Percentiles rank a stretch among this genome's conserved stretches.
phyloP scores from a whole-genome alignment of 2,329 filamentous ascomycete genomes.

The Magnaporthiopsis incrustans region DNA sequence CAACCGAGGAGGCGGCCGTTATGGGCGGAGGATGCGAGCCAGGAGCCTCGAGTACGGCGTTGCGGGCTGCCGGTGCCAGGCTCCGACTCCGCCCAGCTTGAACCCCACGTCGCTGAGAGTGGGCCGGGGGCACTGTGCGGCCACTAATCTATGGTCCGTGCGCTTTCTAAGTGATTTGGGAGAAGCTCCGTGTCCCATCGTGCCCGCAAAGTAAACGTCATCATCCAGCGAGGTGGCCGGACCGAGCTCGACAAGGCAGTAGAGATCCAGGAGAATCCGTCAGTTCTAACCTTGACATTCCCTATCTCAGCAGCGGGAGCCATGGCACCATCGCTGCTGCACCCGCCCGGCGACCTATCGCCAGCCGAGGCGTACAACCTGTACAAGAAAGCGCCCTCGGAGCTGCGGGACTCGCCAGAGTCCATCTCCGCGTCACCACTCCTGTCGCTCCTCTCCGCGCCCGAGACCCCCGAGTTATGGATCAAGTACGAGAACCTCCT shows the following conservation, averaged over 20 bases:
- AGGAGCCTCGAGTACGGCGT: background rate
- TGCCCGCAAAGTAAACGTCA: background rate
- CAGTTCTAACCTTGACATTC: background rate
- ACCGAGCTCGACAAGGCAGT: background rate
- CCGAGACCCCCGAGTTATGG: constrained; percentile 77
- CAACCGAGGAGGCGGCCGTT: background rate
- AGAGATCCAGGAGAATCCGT: background rate
- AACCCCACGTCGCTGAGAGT: constrained; percentile 7
- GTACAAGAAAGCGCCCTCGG: constrained; percentile 51
- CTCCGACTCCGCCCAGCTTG: background rate
- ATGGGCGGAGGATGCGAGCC: background rate
- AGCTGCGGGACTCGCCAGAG: constrained; percentile 46
- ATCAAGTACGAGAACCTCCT: constrained; percentile 79
- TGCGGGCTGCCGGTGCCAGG: background rate
- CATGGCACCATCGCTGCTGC: constrained; percentile 48
- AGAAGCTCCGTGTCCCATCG: background rate
- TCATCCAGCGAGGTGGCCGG: background rate
- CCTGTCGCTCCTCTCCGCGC: constrained; percentile 41
- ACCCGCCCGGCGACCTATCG: constrained; percentile 48
- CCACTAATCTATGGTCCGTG: background rate
- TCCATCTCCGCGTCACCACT: constrained; percentile 47
- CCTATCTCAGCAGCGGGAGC: background rate
- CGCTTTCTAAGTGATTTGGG: no score
- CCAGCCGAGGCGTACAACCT: constrained; percentile 47
- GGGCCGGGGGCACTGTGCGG: background rate